phyloP scores from a whole-genome alignment of 495 filamentous ascomycete species.

The Amphirosellinia nigrospora region DNA sequence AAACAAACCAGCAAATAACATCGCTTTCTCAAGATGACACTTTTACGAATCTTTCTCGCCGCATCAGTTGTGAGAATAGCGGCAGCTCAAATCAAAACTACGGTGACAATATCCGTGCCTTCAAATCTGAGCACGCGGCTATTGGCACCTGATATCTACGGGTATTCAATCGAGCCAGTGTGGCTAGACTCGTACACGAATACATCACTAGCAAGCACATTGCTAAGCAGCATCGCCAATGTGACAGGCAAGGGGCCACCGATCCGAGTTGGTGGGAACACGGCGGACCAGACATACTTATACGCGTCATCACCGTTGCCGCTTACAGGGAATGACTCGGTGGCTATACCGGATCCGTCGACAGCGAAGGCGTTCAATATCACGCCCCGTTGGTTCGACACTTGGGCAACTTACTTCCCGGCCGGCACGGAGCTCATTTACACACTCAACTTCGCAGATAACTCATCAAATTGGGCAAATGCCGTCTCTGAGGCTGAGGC shows the following conservation, averaged over 20 bases:
- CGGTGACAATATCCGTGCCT: slow-evolving; percentile 26
- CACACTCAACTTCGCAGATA: slow-evolving; percentile 39
- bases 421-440: slow-evolving; percentile 36
- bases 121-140: slow-evolving; percentile 25
- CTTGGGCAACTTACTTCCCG: slow-evolving; percentile 40
- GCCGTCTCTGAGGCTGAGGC: slow-evolving; percentile 35
- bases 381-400: slow-evolving; percentile 36
- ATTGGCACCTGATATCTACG: slow-evolving; percentile 35
- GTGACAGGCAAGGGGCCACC: slow-evolving; percentile 35
- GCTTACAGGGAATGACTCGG: slow-evolving; percentile 32
- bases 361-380: slow-evolving; percentile 35
- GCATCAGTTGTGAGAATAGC: slow-evolving; percentile 25
- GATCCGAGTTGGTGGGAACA: slow-evolving; percentile 41
- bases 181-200: slow-evolving; percentile 41
- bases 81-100: slow-evolving; percentile 26
- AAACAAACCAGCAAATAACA: not conserved
- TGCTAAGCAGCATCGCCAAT: slow-evolving; percentile 32
- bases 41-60: slow-evolving; percentile 13
- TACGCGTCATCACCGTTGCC: slow-evolving; percentile 27
- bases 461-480: slow-evolving; percentile 34
- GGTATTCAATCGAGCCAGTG: slow-evolving; percentile 40
- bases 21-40: not conserved
- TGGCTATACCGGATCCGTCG: slow-evolving; percentile 25
- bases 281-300: slow-evolving; percentile 39
- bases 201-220: slow-evolving; percentile 32